Evolutionary conservation across 1,284 basidiomycete species (phyloP).

Genomic region (Tremellales sp.): DNA sequence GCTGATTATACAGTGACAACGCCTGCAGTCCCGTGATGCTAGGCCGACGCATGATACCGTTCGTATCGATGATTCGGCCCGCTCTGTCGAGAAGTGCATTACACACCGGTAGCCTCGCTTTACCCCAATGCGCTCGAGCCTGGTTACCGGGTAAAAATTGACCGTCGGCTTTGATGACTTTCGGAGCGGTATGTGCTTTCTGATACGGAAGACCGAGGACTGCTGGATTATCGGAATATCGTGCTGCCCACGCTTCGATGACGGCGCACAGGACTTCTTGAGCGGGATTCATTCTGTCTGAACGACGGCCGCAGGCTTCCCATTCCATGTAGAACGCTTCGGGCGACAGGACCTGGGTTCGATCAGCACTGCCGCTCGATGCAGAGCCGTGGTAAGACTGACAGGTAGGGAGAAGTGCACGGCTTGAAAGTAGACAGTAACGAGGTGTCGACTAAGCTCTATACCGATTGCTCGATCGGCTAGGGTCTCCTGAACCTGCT

Average conservation of each 20-base stretch:
- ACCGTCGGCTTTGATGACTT: slow-evolving; percentile 25
- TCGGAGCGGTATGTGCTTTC: slow-evolving; percentile 16
- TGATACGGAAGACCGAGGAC: slow-evolving; percentile 23
- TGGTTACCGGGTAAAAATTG: slow-evolving; percentile 23
- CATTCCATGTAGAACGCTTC: slow-evolving; percentile 37
- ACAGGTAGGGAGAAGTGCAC: slow-evolving; percentile 37
- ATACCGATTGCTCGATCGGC: slow-evolving; percentile 31
- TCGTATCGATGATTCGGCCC: slow-evolving; percentile 25
- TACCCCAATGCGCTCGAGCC: slow-evolving; percentile 31
- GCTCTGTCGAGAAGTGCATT: slow-evolving; percentile 30
- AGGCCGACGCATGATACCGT: slow-evolving; percentile 25
- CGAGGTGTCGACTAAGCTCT: slow-evolving; percentile 31
- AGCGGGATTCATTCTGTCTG: slow-evolving; percentile 29
- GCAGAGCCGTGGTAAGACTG: slow-evolving; percentile 1
- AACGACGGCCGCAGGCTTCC: slow-evolving; percentile 29
- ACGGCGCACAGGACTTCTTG: slow-evolving; percentile 37
- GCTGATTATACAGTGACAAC: slow-evolving; percentile 25
- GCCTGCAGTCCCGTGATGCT: slow-evolving; percentile 33
- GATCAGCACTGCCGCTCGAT: neutral
- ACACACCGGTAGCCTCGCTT: slow-evolving; percentile 22
- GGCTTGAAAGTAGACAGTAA: slow-evolving; percentile 31
- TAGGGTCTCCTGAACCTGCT: slow-evolving; percentile 24
- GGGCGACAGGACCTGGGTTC: slow-evolving; percentile 27
- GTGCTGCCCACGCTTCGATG: slow-evolving; percentile 40
- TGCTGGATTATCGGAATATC: slow-evolving; percentile 38